phyloP scores from a whole-genome alignment of 768 basidiomycete genomes.

The Lactarius sp. region DNA sequence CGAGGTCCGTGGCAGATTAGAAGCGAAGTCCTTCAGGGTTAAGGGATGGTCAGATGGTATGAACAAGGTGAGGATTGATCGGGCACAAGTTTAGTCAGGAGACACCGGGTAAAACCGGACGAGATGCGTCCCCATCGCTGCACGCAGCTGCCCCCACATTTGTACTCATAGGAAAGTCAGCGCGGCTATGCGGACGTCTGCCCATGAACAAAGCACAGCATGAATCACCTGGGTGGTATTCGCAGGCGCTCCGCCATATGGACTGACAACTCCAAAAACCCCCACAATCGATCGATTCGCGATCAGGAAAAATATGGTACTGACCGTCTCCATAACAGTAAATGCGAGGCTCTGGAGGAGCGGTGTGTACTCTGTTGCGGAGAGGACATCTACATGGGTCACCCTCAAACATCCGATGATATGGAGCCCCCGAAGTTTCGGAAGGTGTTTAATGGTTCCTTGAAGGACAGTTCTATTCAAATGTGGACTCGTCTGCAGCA shows the following conservation, averaged over 20 bases:
- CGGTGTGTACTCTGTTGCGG: conserved; percentile 44
- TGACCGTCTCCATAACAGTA: conserved; percentile 54
- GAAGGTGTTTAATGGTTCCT: conserved; percentile 43
- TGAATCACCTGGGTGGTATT: background rate
- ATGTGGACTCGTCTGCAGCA: conserved; percentile 49
- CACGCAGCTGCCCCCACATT: background rate
- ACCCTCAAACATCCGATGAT: conserved; percentile 55
- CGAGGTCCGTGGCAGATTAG: conserved; percentile 32
- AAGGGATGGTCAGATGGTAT: conserved; percentile 37
- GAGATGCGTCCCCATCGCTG: conserved; percentile 3
- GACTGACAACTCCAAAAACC: background rate
- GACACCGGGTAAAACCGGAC: conserved; percentile 2
- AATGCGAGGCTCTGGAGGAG: conserved; percentile 57
- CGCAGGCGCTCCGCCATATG: conserved; percentile 1
- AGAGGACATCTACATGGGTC: conserved; percentile 48
- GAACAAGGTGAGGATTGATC: conserved; percentile 12
- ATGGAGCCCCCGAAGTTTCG: conserved; percentile 53
- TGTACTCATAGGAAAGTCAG: background rate
- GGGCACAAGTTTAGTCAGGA: conserved; percentile 2
- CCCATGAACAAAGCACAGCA: background rate
- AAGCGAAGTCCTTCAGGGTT: conserved; percentile 17
- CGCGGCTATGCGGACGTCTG: background rate
- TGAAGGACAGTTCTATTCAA: conserved; percentile 51
- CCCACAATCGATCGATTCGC: conserved; percentile 6
- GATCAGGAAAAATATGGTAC: conserved; percentile 27